Conservation (phyloP, 1,284 basidiomycete genomes). For the Sporisorium scitamineum region DNA sequence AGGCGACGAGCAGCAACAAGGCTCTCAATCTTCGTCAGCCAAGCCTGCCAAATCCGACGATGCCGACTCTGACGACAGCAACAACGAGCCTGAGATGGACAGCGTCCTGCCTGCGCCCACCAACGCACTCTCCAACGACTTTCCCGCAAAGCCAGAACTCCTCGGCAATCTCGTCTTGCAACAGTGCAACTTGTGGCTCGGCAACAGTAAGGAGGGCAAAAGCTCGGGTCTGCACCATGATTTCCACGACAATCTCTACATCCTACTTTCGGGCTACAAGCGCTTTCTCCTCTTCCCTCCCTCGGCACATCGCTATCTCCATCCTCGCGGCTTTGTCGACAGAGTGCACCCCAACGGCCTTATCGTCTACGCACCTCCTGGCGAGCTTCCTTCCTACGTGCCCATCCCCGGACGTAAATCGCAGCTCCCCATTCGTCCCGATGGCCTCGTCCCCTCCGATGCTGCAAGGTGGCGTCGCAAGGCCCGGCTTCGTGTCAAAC, state of each 20-base stretch:
- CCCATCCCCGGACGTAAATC: constrained; percentile 31
- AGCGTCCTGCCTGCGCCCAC: constrained; percentile 63
- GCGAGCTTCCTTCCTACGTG: constrained; percentile 36
- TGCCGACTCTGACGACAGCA: constrained; percentile 40
- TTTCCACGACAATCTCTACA: constrained; percentile 68
- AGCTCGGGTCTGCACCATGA: constrained; percentile 67
- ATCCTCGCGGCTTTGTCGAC: constrained; percentile 55
- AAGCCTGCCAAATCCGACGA: constrained; percentile 34
- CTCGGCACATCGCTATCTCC: constrained; percentile 53
- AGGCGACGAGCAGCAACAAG: constrained; percentile 22
- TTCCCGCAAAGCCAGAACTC: constrained; percentile 61
- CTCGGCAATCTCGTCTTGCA: constrained; percentile 65
- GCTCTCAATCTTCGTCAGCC: constrained; percentile 26
- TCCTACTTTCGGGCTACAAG: constrained; percentile 65
- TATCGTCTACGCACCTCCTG: constrained; percentile 58
- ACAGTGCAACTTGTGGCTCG: constrained; percentile 68
- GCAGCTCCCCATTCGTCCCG: constrained; percentile 52
- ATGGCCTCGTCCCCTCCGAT: constrained; percentile 63
- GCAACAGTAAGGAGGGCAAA: constrained; percentile 54
- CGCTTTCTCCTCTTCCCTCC: constrained; percentile 68
- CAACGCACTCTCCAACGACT: constrained; percentile 56
- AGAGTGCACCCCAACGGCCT: constrained; percentile 63
- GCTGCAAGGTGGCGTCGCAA: constrained; percentile 62
- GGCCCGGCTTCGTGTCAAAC: constrained; percentile 46
- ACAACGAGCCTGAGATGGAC: constrained; percentile 54